These are phyloP conservation scores for Arthrobotrys entomopaga DNA, from an alignment of 2,329 filamentous ascomycete species.

Conservation along the genomic window DNA sequence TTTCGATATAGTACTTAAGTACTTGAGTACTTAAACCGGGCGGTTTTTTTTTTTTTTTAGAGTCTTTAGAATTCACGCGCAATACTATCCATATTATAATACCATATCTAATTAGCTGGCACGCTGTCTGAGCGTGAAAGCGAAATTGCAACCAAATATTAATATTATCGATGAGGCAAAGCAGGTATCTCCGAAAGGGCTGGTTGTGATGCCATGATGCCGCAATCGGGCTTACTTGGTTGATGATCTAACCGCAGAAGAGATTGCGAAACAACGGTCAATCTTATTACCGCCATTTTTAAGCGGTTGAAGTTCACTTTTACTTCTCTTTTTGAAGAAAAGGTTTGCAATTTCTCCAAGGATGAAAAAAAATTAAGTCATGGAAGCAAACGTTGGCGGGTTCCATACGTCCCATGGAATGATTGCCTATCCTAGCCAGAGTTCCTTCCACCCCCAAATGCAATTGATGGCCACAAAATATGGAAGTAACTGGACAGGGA, in stretches of 20 bases:
- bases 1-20: too few relatives aligned
- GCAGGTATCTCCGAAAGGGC: too few relatives aligned
- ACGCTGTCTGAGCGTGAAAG: not conserved
- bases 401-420: not conserved
- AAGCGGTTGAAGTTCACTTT: conserved; percentile 14
- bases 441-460: not conserved
- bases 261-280: conserved; percentile 41
- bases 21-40: too few relatives aligned
- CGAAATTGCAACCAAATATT: conserved; percentile 37
- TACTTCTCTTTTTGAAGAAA: not conserved
- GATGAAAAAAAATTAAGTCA: not conserved
- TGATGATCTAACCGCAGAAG: conserved; percentile 22
- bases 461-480: not conserved
- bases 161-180: conserved; percentile 32
- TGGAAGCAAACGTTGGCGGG: not conserved
- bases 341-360: not conserved
- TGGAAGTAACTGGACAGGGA: conserved; percentile 18
- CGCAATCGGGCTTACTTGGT: conserved; percentile 36
- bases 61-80: too few relatives aligned
- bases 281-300: conserved; percentile 16
- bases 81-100: too few relatives aligned
- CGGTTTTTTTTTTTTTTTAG: too few relatives aligned
- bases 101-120: too few relatives aligned
- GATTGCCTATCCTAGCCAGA: not conserved
- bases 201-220: conserved; percentile 47